phyloP scores from a whole-genome alignment of 306 rosid species.

The Albizia julibrissin region DNA sequence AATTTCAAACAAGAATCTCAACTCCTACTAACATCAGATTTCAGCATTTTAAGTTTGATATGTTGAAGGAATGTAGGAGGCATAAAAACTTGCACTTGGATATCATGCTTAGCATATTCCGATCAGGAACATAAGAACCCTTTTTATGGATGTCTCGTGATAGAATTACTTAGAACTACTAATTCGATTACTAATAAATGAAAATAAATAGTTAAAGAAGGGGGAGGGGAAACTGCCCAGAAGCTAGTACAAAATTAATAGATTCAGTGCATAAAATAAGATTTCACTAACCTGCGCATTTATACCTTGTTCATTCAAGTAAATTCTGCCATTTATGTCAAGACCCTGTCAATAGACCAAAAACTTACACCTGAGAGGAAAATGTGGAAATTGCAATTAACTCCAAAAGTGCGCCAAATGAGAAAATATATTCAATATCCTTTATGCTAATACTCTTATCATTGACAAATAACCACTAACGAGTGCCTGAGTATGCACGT shows the following conservation, averaged over 20 bases:
- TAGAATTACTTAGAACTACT: background rate
- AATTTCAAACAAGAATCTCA: background rate
- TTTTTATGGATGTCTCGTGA: background rate
- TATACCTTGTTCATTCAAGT: constrained; percentile 84
- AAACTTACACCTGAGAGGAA: constrained; percentile 26
- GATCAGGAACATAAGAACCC: constrained; percentile 8
- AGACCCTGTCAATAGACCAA: constrained; percentile 52
- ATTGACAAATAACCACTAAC: constrained; percentile 20
- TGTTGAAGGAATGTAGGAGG: background rate
- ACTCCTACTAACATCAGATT: background rate
- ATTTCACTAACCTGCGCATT: constrained; percentile 81
- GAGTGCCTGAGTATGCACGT: background rate
- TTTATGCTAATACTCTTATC: constrained; percentile 15
- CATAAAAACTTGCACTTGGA: background rate
- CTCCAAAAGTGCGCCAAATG: background rate
- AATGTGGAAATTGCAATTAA: constrained; percentile 16
- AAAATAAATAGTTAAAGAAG: background rate
- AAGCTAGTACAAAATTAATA: background rate
- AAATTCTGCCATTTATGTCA: constrained; percentile 75
- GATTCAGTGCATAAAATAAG: background rate
- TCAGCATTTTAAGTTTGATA: background rate
- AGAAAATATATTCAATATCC: background rate
- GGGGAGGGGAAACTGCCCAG: background rate
- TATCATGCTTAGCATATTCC: constrained; percentile 8
- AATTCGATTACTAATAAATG: too few species aligned